Percentiles rank a stretch among this genome's conserved stretches.
Conservation (phyloP, 805 yeast species). For the Zygosaccharomyces rouxii region DNA sequence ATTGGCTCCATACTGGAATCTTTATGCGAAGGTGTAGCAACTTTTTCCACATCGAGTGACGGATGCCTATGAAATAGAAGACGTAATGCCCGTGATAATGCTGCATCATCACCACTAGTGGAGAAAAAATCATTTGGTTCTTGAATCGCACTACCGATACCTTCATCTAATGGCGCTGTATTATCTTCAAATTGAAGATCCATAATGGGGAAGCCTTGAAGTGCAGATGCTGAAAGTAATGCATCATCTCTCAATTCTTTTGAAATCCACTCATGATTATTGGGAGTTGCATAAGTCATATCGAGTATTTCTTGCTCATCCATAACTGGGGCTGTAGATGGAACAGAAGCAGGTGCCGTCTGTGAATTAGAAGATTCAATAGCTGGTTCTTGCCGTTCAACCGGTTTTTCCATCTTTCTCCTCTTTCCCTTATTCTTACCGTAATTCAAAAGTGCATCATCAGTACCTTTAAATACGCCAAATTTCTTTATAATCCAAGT, state of each 20-base stretch:
- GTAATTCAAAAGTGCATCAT: constrained; percentile 25
- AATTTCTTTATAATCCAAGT: constrained; percentile 71
- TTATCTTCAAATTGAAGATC: constrained; percentile 4
- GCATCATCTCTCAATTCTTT: constrained; percentile 71
- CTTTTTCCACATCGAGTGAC: background rate
- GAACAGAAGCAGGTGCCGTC: background rate
- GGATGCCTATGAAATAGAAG: constrained; percentile 8
- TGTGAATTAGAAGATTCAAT: background rate
- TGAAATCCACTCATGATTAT: constrained; percentile 63
- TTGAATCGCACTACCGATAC: background rate
- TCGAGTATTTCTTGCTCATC: constrained; percentile 4
- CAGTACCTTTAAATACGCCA: constrained; percentile 64
- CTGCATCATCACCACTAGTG: constrained; percentile 4
- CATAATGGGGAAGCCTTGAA: constrained; percentile 30
- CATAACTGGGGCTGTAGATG: background rate
- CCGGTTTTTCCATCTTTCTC: constrained; percentile 1
- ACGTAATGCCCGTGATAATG: constrained; percentile 8
- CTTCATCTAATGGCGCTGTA: constrained; percentile 1
- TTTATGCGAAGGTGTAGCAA: background rate
- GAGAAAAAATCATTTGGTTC: background rate
- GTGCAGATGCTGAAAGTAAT: constrained; percentile 66
- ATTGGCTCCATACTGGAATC: background rate
- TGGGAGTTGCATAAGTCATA: constrained; percentile 13
- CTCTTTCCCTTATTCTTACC: constrained; percentile 8
- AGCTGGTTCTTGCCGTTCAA: background rate